phyloP scores from a whole-genome alignment of 2,329 filamentous ascomycete species.

The Alternaria burnsii region DNA sequence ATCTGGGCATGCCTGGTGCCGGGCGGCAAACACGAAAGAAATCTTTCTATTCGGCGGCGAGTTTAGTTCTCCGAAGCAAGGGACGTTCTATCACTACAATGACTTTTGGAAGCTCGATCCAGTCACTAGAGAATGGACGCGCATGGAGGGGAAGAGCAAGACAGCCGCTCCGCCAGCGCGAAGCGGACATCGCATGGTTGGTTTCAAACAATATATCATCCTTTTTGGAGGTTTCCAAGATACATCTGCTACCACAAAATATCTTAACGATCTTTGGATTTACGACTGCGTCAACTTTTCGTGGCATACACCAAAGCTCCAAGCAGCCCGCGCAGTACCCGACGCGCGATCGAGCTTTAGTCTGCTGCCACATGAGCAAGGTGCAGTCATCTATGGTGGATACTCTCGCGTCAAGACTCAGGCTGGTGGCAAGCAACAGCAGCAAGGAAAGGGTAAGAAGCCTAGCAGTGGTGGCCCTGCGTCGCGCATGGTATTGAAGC shows the following conservation, averaged over 20 bases:
- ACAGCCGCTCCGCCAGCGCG: constrained; percentile 82
- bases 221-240: constrained; percentile 98
- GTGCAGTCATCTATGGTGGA: constrained; percentile 89
- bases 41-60: constrained; percentile 96
- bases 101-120: constrained; percentile 97
- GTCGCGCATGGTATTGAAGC: constrained; percentile 78
- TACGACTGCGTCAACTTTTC: constrained; percentile 89
- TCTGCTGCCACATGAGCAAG: constrained; percentile 86
- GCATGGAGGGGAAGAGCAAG: constrained; percentile 82
- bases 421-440: constrained; percentile 67
- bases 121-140: constrained; percentile 84
- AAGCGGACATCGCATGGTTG: constrained; percentile 94
- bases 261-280: constrained; percentile 91
- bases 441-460: constrained; percentile 50
- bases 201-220: constrained; percentile 95
- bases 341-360: constrained; percentile 93
- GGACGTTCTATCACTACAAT: constrained; percentile 98
- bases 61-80: constrained; percentile 95
- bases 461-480: constrained; percentile 65
- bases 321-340: constrained; percentile 83
- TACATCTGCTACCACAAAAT: constrained; percentile 92
- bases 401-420: constrained; percentile 87
- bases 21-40: constrained; percentile 82
- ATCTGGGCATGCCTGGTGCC: constrained; percentile 93
- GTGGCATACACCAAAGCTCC: constrained; percentile 81